Conservation (phyloP, 441 rosid species). For the Arabidopsis lyrata region DNA sequence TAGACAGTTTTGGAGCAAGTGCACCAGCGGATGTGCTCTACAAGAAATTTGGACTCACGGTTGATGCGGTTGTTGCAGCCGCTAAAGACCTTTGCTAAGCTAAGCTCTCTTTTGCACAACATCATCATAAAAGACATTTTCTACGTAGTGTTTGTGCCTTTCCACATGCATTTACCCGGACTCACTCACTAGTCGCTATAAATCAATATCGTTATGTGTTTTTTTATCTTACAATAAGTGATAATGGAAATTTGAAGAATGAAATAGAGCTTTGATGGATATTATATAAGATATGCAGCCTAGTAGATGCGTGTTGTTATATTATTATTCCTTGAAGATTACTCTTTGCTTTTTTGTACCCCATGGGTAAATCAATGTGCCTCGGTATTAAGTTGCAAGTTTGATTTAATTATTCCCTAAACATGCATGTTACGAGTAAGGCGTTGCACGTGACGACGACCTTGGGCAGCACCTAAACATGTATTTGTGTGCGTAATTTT, state of each 20-base stretch:
- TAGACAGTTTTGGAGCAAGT: constrained; percentile 61
- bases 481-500: constrained; percentile 12
- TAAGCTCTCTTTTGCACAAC: not conserved
- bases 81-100: constrained; percentile 63
- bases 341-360: constrained; percentile 2
- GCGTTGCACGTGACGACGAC: constrained; percentile 31
- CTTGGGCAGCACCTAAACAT: constrained; percentile 29
- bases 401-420: not conserved
- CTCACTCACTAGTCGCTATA: not conserved
- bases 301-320: not conserved
- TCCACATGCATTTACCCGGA: not conserved
- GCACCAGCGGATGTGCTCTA: constrained; percentile 58
- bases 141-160: not conserved
- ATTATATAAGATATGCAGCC: no score
- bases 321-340: not conserved
- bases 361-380: constrained; percentile 13
- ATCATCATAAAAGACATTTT: not conserved
- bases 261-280: not conserved
- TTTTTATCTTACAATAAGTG: constrained; percentile 6
- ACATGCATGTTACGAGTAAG: no score
- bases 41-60: constrained; percentile 61
- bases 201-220: not conserved
- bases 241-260: not conserved
- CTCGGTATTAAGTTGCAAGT: not conserved
- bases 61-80: constrained; percentile 63